Evolutionary conservation across 148 eudicot species (phyloP).

Genomic region (Chenopodium quinoa): DNA sequence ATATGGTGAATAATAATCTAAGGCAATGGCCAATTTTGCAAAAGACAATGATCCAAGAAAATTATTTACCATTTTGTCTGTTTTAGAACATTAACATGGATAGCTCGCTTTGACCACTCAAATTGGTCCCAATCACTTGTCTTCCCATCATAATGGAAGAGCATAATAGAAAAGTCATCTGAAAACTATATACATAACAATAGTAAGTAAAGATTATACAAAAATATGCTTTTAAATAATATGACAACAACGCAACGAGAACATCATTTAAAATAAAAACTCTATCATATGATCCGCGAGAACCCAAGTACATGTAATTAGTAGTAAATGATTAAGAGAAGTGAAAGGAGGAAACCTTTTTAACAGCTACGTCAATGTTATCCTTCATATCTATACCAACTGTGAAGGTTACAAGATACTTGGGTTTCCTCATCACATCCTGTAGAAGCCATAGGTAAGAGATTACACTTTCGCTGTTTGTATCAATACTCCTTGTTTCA

Average conservation of each 20-base stretch:
- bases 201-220: no score
- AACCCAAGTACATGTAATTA: no score
- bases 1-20: background rate
- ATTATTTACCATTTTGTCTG: slow-evolving; percentile 70
- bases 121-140: slow-evolving; percentile 78
- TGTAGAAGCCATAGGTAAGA: slow-evolving; percentile 27
- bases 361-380: slow-evolving; percentile 60
- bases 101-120: slow-evolving; percentile 86
- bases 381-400: slow-evolving; percentile 62
- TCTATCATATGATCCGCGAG: no score
- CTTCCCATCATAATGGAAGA: slow-evolving; percentile 80
- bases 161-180: slow-evolving; percentile 63
- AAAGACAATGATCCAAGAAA: background rate
- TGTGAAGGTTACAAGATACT: slow-evolving; percentile 76
- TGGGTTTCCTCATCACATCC: slow-evolving; percentile 59
- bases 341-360: slow-evolving; percentile 49
- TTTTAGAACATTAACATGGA: slow-evolving; percentile 66
- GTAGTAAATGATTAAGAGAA: background rate
- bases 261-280: no score
- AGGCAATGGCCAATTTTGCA: background rate
- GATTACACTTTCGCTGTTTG: no score
- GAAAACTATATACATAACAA: slow-evolving; percentile 47
- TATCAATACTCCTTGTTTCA: background rate
- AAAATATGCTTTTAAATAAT: no score
- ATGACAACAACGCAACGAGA: no score